A percentile compares a stretch with the other conserved stretches of the same genome.
Conservation (phyloP, 2,329 filamentous ascomycete genomes). For the Trichoderma sp. region DNA sequence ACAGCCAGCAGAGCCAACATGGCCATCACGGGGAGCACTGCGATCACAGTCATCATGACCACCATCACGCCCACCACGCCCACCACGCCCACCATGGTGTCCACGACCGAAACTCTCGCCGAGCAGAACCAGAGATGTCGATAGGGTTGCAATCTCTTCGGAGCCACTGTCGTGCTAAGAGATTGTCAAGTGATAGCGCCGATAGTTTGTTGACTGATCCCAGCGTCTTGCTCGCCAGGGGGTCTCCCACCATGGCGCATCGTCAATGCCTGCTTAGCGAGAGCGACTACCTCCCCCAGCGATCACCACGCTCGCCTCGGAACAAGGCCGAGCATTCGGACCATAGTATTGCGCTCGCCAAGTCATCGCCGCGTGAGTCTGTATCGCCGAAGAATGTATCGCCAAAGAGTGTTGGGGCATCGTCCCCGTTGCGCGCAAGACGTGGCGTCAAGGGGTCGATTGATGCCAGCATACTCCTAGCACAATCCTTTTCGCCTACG, state of each 20-base stretch:
- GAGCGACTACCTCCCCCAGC: slow-evolving; percentile 18
- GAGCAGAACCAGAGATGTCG: slow-evolving; percentile 26
- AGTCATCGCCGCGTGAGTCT: slow-evolving; percentile 12
- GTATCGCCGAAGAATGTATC: slow-evolving; percentile 21
- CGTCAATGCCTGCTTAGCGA: slow-evolving; percentile 19
- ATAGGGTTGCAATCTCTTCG: slow-evolving; percentile 34
- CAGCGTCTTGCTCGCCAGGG: slow-evolving; percentile 31
- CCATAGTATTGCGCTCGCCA: slow-evolving; percentile 30
- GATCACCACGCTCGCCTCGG: slow-evolving; percentile 27
- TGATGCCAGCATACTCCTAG: slow-evolving; percentile 22
- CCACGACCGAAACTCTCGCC: slow-evolving; percentile 7
- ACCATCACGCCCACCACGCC: neutral
- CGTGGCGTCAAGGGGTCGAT: slow-evolving; percentile 26
- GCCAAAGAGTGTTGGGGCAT: slow-evolving; percentile 25
- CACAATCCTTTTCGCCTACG: slow-evolving; percentile 2
- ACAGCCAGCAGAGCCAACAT: slow-evolving; percentile 3
- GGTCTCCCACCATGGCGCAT: slow-evolving; percentile 20
- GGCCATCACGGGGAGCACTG: neutral
- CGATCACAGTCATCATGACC: neutral
- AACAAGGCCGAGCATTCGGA: slow-evolving; percentile 29
- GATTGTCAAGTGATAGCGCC: slow-evolving; percentile 26
- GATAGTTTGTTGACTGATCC: slow-evolving; percentile 30
- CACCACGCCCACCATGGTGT: neutral
- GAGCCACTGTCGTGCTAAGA: slow-evolving; percentile 29
- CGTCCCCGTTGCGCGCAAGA: slow-evolving; percentile 28